These are phyloP conservation scores for Fusarium phyllophilum DNA, from an alignment of 2,329 filamentous ascomycete genomes.

Conservation along the genomic window DNA sequence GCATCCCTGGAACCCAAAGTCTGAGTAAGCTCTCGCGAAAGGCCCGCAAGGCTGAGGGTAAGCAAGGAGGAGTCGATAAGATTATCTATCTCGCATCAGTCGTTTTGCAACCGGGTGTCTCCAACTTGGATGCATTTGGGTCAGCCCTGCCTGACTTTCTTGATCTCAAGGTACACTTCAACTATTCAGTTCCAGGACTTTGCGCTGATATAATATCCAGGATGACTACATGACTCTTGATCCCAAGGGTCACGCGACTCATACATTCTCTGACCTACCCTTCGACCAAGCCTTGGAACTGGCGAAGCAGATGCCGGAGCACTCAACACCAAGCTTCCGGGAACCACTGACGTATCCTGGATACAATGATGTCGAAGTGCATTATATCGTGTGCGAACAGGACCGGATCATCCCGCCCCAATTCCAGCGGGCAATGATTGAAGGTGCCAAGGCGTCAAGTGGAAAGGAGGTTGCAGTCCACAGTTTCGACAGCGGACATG, in stretches of 20 bases:
- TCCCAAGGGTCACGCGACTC: background rate
- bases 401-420: conserved; percentile 3
- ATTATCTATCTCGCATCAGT: conserved; percentile 19
- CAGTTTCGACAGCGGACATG: conserved; percentile 3
- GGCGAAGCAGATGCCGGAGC: conserved; percentile 11
- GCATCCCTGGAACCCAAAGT: conserved; percentile 19
- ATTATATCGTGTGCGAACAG: conserved; percentile 28
- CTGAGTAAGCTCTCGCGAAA: conserved; percentile 10
- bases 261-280: conserved; percentile 21
- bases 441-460: background rate
- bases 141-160: conserved; percentile 1
- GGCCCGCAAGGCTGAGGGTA: background rate
- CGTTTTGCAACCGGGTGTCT: background rate
- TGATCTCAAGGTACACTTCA: background rate
- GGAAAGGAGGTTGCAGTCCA: background rate
- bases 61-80: conserved; percentile 11
- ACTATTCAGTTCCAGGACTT: fast-evolving
- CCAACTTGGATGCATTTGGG: conserved; percentile 12
- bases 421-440: conserved; percentile 17
- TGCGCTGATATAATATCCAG: background rate
- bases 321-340: conserved; percentile 26
- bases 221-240: conserved; percentile 22
- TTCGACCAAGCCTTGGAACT: conserved; percentile 2
- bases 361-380: conserved; percentile 27
- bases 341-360: conserved; percentile 28